A percentile compares a stretch with the other conserved stretches of the same genome.
These are phyloP conservation scores for Pterocarpus santalinus DNA, from an alignment of 306 rosid species.

Conservation along the genomic window DNA sequence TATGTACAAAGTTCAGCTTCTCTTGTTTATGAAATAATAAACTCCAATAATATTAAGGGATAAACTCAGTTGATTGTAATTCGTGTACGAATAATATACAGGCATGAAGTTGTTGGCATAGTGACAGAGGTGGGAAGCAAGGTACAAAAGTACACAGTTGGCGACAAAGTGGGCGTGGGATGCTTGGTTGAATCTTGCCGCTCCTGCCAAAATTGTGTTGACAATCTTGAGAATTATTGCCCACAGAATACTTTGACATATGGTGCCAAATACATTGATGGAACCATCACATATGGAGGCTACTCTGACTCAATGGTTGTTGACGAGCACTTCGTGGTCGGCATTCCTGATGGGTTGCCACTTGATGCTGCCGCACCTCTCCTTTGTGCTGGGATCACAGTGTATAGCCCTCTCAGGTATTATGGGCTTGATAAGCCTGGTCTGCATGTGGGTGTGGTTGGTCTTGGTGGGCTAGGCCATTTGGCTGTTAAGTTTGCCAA, in stretches of 20 bases:
- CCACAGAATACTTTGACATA: slow-evolving; percentile 40
- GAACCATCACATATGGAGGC: slow-evolving; percentile 62
- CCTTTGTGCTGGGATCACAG: slow-evolving; percentile 73
- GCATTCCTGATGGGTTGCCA: slow-evolving; percentile 52
- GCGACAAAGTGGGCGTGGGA: slow-evolving; percentile 71
- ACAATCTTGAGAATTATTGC: slow-evolving; percentile 63
- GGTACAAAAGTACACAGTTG: slow-evolving; percentile 58
- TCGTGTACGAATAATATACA: background rate
- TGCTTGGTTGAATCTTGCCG: slow-evolving; percentile 61
- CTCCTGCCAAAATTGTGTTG: slow-evolving; percentile 52
- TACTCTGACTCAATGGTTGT: slow-evolving; percentile 62
- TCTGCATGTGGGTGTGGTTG: slow-evolving; percentile 61
- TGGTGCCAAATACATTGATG: slow-evolving; percentile 44
- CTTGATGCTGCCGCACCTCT: slow-evolving; percentile 69
- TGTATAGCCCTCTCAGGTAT: slow-evolving; percentile 60
- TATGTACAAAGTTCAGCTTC: no score
- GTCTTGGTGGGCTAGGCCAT: slow-evolving; percentile 72
- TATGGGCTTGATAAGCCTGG: slow-evolving; percentile 60
- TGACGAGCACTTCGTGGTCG: slow-evolving; percentile 52
- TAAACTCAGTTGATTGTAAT: slow-evolving; percentile 2
- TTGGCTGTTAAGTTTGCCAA: slow-evolving; percentile 67
- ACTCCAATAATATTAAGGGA: background rate
- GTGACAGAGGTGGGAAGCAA: slow-evolving; percentile 69
- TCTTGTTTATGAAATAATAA: background rate
- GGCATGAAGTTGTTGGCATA: slow-evolving; percentile 64